phyloP scores from a whole-genome alignment of 2,329 filamentous ascomycete species.

The Dissoconium aciculare region DNA sequence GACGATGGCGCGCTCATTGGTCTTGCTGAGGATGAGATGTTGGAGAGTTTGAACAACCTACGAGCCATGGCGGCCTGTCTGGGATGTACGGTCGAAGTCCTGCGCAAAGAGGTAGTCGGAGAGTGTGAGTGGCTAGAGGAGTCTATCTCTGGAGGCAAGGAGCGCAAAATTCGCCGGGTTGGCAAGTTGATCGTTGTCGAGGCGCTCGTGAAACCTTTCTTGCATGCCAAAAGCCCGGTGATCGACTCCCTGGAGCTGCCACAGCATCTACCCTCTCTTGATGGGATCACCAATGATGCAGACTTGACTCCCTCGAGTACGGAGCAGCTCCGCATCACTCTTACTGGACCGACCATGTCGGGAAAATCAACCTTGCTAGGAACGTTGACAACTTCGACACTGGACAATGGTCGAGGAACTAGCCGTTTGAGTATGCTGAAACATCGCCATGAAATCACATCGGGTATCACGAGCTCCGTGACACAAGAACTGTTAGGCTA shows the following conservation, averaged over 20 bases:
- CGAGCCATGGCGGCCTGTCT: conserved; percentile 84
- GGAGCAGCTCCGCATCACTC: conserved; percentile 69
- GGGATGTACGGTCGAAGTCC: conserved; percentile 69
- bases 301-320: too few species aligned
- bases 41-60: conserved; percentile 75
- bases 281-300: too few species aligned
- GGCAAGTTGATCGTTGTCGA: conserved; percentile 72
- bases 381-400: conserved; percentile 68
- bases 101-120: conserved; percentile 71
- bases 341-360: conserved; percentile 77
- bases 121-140: conserved; percentile 59
- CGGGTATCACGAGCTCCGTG: conserved; percentile 85
- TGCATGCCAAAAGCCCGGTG: conserved; percentile 14
- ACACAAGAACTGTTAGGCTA: conserved; percentile 91
- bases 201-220: conserved; percentile 65
- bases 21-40: conserved; percentile 75
- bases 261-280: conserved; percentile 1
- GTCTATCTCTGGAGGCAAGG: conserved; percentile 9
- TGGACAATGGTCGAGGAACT: conserved; percentile 86
- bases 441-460: conserved; percentile 83
- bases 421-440: conserved; percentile 78
- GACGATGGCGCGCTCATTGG: conserved; percentile 88
- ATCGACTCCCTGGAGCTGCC: conserved; percentile 1
- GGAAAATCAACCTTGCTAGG: conserved; percentile 88
- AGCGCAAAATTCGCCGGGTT: conserved; percentile 26